phyloP scores from a whole-genome alignment of 352 stramenopile species.

The Pythium guiyangense region DNA sequence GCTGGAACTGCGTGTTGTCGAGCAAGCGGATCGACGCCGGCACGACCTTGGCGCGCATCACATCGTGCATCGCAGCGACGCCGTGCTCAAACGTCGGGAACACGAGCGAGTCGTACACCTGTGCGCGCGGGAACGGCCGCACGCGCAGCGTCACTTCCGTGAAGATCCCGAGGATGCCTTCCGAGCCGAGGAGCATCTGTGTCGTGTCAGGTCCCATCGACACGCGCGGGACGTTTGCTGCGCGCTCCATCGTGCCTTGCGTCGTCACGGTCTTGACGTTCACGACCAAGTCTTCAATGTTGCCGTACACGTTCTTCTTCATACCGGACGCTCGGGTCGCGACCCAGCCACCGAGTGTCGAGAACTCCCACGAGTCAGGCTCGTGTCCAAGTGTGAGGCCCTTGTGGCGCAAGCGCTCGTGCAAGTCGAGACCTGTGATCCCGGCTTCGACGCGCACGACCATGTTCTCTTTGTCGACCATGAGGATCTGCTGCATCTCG shows the following conservation, averaged over 20 bases:
- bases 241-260: slow-evolving; percentile 46
- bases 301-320: slow-evolving; percentile 94
- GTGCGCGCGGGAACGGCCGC: slow-evolving; percentile 68
- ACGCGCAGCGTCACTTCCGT: slow-evolving; percentile 92
- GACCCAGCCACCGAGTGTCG: slow-evolving; percentile 90
- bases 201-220: slow-evolving; percentile 89
- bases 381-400: slow-evolving; percentile 92
- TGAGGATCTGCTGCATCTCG: slow-evolving; percentile 74
- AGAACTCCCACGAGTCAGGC: slow-evolving; percentile 93
- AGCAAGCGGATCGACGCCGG: slow-evolving; percentile 91
- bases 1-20: slow-evolving; percentile 94
- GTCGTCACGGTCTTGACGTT: slow-evolving; percentile 78
- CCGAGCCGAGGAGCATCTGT: slow-evolving; percentile 84
- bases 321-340: slow-evolving; percentile 92
- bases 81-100: slow-evolving; percentile 84
- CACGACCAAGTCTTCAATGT: slow-evolving; percentile 93
- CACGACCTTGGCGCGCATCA: slow-evolving; percentile 55
- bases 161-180: slow-evolving; percentile 94
- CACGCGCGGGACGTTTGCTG: slow-evolving; percentile 60
- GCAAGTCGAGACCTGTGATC: slow-evolving; percentile 89
- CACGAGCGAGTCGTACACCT: slow-evolving; percentile 90
- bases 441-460: slow-evolving; percentile 84
- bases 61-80: slow-evolving; percentile 73
- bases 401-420: slow-evolving; percentile 75
- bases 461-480: slow-evolving; percentile 86